These are phyloP conservation scores for Aspergillus alliaceus DNA, from an alignment of 2,329 filamentous ascomycete genomes.

Conservation along the genomic window DNA sequence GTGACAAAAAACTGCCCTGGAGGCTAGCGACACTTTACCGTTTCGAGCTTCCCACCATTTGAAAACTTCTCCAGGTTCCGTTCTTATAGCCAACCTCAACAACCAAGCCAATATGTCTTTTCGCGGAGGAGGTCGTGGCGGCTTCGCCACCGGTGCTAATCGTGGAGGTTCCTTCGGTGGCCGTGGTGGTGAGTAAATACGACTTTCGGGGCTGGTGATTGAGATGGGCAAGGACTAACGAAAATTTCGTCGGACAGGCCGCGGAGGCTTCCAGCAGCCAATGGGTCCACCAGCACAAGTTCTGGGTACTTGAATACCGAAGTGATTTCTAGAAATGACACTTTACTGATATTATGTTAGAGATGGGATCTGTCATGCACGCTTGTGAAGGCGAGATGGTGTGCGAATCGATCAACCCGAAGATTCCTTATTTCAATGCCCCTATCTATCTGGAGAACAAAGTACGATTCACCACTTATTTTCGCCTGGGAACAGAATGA, in stretches of 20 bases:
- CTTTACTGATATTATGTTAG: conserved; percentile 48
- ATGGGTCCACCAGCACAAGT: conserved; percentile 64
- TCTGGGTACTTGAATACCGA: conserved; percentile 47
- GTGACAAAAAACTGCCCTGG: conserved; percentile 36
- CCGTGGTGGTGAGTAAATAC: conserved; percentile 42
- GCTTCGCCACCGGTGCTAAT: conserved; percentile 54
- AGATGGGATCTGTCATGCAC: conserved; percentile 94
- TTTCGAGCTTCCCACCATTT: conserved; percentile 46
- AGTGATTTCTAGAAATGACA: neutral
- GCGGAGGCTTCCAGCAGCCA: conserved; percentile 61
- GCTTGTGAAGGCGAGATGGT: conserved; percentile 97
- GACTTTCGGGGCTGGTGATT: conserved; percentile 20
- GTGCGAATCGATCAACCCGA: conserved; percentile 90
- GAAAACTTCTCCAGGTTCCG: conserved; percentile 40
- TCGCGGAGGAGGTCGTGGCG: conserved; percentile 52
- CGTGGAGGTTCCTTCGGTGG: conserved; percentile 47
- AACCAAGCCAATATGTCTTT: conserved; percentile 59
- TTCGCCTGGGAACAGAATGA: neutral
- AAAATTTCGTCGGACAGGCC: conserved; percentile 50
- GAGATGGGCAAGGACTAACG: conserved; percentile 27
- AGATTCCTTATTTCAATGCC: conserved; percentile 98
- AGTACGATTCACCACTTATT: conserved; percentile 46
- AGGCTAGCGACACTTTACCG: conserved; percentile 40
- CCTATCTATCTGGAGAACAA: conserved; percentile 99
- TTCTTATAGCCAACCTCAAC: conserved; percentile 25